Base-by-base conservation (phyloP, 2,329 filamentous ascomycete genomes). In the Sporothrix humicola region DNA sequence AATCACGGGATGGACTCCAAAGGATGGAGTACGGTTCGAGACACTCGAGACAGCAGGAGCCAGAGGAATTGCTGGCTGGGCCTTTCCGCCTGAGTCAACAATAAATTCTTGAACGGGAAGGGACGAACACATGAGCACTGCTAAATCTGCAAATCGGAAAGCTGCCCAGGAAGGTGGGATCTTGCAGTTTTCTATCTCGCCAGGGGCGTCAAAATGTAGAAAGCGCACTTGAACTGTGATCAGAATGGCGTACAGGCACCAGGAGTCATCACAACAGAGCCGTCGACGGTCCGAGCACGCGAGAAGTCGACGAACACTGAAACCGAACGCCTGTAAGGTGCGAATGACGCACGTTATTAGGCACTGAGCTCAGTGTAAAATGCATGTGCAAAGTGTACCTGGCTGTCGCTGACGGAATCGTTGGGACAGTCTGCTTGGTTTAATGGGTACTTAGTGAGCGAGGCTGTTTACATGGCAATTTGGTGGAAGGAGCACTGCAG, bases 381-480 rank as follows among this genome's bases (percentile, higher is more conserved):
- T 37, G 31, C 31, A 37, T 37, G 31, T 37, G 31, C 31, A 37
- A 37, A 6, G 31, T 37, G 31, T 20, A 10, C 7, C 9, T 23
- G 31, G 52, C 31, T 37, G 59, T 66, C 61, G 61, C 42, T 66
- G 58, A 65, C 70, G 56, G 69, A 61, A 72, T 72, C 58, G 70
- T 20, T 65, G 46, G 31, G 31, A 37, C 31, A 5, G 31, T 37
- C 15, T 13, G 42, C 8, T 12, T 9, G 46, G 54, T n/a, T 69
- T 70, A 70, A 37, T 37, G 13, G 68, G 68, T 70, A 70, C 68
- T 58, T 69, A 12, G 13, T 26, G 17, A 7, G 48, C 48, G 59
- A 63, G 66, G 65, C 46, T 37, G 17, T 56, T 56, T 69, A 31
- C 26, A 42, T 17, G 50, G 9, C 8, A 13, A 46, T 69, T 37